Base-by-base conservation (phyloP, 1,139 yeast genomes). In the Citeromyces hawaiiensis region DNA sequence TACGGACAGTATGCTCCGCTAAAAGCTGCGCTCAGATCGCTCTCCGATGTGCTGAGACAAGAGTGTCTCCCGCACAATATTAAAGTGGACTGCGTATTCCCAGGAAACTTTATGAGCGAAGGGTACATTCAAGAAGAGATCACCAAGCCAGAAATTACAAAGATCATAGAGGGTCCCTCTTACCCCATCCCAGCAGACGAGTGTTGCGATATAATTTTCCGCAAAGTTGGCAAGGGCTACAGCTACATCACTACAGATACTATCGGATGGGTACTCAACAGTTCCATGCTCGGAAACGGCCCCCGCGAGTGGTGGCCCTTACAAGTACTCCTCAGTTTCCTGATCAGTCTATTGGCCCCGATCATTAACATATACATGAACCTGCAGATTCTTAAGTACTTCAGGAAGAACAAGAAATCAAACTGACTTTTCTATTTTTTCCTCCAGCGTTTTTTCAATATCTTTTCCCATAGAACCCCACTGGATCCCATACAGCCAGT, bases 81-180 rank as follows among this genome's bases (percentile, higher is more conserved):
- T 47, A 61, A 78, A 38, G 72, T 82, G 0, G 60, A 63, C 11
- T 69, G 76, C 39, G 76, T 86, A 0, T 79, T 78, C 51, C 95
- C 97, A 0, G 98, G 98, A 0, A 87, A 86, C 54, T 87, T 91
- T 59, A 71, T 66, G 39, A 81, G 94, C 47, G 97, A 88, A 57
- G 99, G 98, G 0, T 93, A 59, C 51, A 73, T 63, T 5, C 76
- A 76, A 44, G 99, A 93, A 57, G 83, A 88, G 53, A 61, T 62
- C 45, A 81, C 94, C 5, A 93, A 93, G 54, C 98, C 98, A 0
- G 72, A 68, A 21, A 83, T 93, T 43, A 88, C 97, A 2, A 72
- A 68, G 45, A 60, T 60, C 23, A 85, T 93, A 36, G 98, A 93
- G 57, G 98, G 98, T 1, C 68, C 94, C 1, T 81, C 94, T 13